Conservation (phyloP, 129 eudicot species). For the Chrysanthemum lavandulifolium region DNA sequence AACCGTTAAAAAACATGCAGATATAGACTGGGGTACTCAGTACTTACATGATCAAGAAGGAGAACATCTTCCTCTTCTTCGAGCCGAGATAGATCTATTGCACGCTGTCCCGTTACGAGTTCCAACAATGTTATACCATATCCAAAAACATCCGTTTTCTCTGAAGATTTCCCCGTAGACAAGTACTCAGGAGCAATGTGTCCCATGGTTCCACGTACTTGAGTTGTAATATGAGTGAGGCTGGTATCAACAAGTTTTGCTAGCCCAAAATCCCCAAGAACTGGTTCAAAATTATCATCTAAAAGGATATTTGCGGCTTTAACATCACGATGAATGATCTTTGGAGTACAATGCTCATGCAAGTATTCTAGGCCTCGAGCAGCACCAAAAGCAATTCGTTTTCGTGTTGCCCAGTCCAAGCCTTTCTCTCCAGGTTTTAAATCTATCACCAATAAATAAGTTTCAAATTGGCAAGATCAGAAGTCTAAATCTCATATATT, state of each 20-base stretch:
- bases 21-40: not conserved
- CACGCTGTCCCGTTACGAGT: constrained; percentile 93
- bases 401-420: constrained; percentile 79
- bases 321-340: constrained; percentile 87
- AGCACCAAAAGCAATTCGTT: constrained; percentile 78
- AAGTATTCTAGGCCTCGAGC: constrained; percentile 92
- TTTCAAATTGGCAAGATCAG: not conserved
- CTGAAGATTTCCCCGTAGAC: constrained; percentile 92
- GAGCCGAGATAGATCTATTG: constrained; percentile 86
- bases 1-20: too few relatives aligned
- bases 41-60: constrained; percentile 85
- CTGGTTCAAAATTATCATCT: constrained; percentile 72
- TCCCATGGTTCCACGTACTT: constrained; percentile 98
- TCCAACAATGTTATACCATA: constrained; percentile 87
- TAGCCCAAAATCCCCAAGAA: constrained; percentile 94
- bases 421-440: constrained; percentile 83
- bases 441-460: constrained; percentile 32
- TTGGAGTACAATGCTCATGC: constrained; percentile 91
- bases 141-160: constrained; percentile 92
- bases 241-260: constrained; percentile 75
- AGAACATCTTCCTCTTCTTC: constrained; percentile 96
- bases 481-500: not conserved
- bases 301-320: constrained; percentile 93
- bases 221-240: constrained; percentile 84
- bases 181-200: constrained; percentile 99